Evolutionary conservation across 106 monocot species (phyloP).

Genomic region (Acanthochlamys bracteata): DNA sequence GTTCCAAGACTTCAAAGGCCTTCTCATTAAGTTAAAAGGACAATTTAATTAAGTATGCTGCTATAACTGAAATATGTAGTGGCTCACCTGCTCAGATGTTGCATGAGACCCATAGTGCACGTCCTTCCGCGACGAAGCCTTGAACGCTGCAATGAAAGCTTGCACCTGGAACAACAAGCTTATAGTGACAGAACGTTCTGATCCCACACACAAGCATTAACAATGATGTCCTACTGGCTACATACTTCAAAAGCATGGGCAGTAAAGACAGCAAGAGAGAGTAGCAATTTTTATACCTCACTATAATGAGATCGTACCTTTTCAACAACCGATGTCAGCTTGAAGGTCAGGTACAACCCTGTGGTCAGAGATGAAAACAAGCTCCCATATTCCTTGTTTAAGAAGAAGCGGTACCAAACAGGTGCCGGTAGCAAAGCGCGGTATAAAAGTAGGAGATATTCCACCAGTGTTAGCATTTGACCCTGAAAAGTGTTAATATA

Average conservation of each 20-base stretch:
- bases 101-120: slow-evolving; percentile 88
- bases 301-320: slow-evolving; percentile 37
- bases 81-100: slow-evolving; percentile 65
- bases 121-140: slow-evolving; percentile 72
- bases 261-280: background rate
- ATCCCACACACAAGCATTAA: background rate
- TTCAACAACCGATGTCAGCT: slow-evolving; percentile 84
- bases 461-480: slow-evolving; percentile 87
- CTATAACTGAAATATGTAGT: background rate
- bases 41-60: background rate
- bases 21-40: background rate
- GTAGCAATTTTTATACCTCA: background rate
- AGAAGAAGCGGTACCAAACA: slow-evolving; percentile 93
- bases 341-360: slow-evolving; percentile 83
- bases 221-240: background rate
- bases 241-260: background rate
- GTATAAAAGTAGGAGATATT: slow-evolving; percentile 78
- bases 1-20: background rate
- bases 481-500: slow-evolving; percentile 28
- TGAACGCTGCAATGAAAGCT: slow-evolving; percentile 58
- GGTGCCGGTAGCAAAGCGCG: slow-evolving; percentile 82
- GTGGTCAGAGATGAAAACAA: slow-evolving; percentile 91
- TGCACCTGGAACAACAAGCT: slow-evolving; percentile 43
- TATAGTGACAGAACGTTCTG: background rate
- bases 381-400: slow-evolving; percentile 89